phyloP scores from a whole-genome alignment of 352 stramenopile species.

The Pythium plurisporium region DNA sequence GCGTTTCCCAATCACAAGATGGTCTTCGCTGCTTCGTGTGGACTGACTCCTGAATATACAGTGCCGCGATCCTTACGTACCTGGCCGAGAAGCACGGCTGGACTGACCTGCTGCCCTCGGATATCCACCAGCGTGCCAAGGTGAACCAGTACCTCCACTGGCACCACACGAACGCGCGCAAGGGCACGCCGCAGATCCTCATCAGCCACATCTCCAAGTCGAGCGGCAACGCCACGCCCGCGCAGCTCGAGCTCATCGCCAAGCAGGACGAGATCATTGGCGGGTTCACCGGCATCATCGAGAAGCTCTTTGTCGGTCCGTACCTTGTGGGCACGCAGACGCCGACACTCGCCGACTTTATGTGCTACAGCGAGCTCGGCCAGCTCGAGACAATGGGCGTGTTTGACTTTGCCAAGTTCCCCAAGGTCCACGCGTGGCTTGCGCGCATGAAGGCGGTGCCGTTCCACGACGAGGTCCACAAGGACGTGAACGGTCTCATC shows the following conservation, averaged over 20 bases:
- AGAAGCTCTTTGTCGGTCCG: constrained; percentile 40
- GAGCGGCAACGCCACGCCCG: not conserved
- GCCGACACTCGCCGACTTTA: constrained; percentile 55
- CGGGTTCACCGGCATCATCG: constrained; percentile 12
- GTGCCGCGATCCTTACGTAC: constrained; percentile 20
- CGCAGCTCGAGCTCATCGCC: constrained; percentile 6
- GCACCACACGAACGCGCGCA: constrained; percentile 58
- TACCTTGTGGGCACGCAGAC: constrained; percentile 41
- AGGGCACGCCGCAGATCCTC: constrained; percentile 29
- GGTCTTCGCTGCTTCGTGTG: no score
- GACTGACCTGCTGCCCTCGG: constrained; percentile 44
- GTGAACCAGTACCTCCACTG: constrained; percentile 70
- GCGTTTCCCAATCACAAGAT: no score
- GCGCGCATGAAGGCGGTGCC: constrained; percentile 17
- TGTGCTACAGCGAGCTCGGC: constrained; percentile 59
- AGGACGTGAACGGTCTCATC: constrained; percentile 25
- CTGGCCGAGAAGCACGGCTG: constrained; percentile 45
- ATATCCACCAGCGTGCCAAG: constrained; percentile 37
- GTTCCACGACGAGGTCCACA: constrained; percentile 26
- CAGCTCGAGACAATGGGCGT: constrained; percentile 36
- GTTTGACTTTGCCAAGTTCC: constrained; percentile 34
- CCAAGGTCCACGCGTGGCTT: constrained; percentile 16
- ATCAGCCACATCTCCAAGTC: constrained; percentile 1
- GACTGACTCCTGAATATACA: no score
- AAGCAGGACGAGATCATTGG: constrained; percentile 17